Evolutionary conservation across 305 asterid genomes (phyloP).

Genomic region (Fraxinus nigra): DNA sequence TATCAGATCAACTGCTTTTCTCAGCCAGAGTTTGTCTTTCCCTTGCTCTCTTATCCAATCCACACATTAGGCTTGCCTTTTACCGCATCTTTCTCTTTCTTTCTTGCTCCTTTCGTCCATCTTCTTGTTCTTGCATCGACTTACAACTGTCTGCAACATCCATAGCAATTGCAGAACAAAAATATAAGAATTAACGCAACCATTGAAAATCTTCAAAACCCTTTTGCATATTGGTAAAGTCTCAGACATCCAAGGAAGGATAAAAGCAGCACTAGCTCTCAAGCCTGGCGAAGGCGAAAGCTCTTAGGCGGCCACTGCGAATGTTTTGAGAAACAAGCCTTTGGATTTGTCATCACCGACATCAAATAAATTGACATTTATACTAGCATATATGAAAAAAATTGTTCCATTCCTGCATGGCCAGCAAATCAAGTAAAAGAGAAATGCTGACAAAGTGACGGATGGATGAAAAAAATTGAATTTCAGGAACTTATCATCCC

Average conservation of each 20-base stretch:
- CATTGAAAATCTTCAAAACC: neutral
- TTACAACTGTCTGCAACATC: neutral
- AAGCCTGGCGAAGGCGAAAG: slow-evolving; percentile 62
- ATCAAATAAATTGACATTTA: neutral
- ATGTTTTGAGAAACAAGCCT: slow-evolving; percentile 64
- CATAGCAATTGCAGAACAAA: neutral
- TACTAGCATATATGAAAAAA: neutral
- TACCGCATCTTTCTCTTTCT: neutral
- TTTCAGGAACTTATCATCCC: slow-evolving; percentile 3
- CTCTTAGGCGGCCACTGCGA: slow-evolving; percentile 55
- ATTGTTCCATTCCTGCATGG: slow-evolving; percentile 27
- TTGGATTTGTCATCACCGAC: slow-evolving; percentile 35
- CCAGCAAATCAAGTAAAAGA: slow-evolving; percentile 23
- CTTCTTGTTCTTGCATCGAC: neutral
- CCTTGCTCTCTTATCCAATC: neutral
- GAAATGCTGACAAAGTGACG: slow-evolving; percentile 37
- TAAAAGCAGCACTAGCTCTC: slow-evolving; percentile 46
- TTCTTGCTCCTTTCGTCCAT: neutral
- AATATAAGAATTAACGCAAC: neutral
- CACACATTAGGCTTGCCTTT: neutral
- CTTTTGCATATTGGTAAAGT: slow-evolving; percentile 4
- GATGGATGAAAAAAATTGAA: slow-evolving; percentile 13
- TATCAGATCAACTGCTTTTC: neutral
- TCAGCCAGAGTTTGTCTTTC: neutral
- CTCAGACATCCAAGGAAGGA: slow-evolving; percentile 78